Percentiles rank a stretch among this genome's conserved stretches.
Conservation (phyloP, 192 early-diverging fungal genomes). For the Paraglomus occultum region DNA sequence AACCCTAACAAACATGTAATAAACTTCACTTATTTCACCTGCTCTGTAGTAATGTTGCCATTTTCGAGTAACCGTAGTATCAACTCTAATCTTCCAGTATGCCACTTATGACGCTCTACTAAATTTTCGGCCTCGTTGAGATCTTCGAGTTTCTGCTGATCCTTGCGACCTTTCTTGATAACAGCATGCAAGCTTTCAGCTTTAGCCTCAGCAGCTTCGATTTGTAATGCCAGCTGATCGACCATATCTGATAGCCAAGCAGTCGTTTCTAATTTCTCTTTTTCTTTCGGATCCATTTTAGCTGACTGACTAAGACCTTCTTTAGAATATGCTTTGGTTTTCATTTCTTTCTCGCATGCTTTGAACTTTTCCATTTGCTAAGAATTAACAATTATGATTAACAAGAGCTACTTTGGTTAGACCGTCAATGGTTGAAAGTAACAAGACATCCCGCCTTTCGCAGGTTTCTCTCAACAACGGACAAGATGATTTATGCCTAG, state of each 20-base stretch:
- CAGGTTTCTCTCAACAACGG: too few relatives aligned
- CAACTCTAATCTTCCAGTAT: constrained; percentile 88
- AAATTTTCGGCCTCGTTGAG: constrained; percentile 66
- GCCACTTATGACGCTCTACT: constrained; percentile 89
- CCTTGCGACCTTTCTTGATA: constrained; percentile 78
- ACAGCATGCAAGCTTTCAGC: constrained; percentile 67
- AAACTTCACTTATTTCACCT: constrained; percentile 51
- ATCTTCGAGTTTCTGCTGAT: constrained; percentile 73
- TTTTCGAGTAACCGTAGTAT: constrained; percentile 93
- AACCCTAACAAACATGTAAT: constrained; percentile 18
- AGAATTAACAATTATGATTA: not conserved
- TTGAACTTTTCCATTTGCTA: constrained; percentile 99
- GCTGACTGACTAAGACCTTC: constrained; percentile 81
- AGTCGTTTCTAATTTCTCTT: constrained; percentile 83
- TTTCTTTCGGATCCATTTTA: constrained; percentile 92
- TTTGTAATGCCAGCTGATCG: constrained; percentile 81
- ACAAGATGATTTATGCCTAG: not conserved
- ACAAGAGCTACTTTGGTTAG: constrained; percentile 12
- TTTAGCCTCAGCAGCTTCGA: constrained; percentile 93
- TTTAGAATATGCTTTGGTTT: constrained; percentile 98
- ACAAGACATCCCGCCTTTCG: not conserved
- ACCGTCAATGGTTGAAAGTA: not conserved
- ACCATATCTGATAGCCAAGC: constrained; percentile 83
- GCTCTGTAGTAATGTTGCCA: constrained; percentile 80
- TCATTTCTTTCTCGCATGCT: constrained; percentile 97